A percentile compares a stretch with the other conserved stretches of the same genome.
Evolutionary conservation across 202 grass and related monocot genomes (phyloP).

Genomic region (Zoysia matrella): DNA sequence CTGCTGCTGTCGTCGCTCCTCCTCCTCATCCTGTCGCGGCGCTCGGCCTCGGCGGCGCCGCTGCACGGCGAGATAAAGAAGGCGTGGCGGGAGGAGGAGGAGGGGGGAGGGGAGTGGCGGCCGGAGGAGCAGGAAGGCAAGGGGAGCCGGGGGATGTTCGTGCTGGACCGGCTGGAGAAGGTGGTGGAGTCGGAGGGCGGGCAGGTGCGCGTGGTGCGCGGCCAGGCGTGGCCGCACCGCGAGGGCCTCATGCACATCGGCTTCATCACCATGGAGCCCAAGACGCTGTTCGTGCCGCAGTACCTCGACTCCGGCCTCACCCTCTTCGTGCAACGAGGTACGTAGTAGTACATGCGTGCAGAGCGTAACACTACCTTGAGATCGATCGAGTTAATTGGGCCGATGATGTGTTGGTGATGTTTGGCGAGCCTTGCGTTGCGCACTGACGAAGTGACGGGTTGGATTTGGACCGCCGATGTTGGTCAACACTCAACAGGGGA

Average conservation of each 20-base stretch:
- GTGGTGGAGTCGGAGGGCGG: slow-evolving; percentile 82
- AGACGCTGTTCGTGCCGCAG: slow-evolving; percentile 87
- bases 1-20: slow-evolving; percentile 40
- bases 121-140: slow-evolving; percentile 26
- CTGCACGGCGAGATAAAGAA: slow-evolving; percentile 1
- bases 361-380: too few species aligned
- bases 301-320: slow-evolving; percentile 74
- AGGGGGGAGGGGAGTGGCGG: slow-evolving; percentile 43
- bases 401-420: too few species aligned
- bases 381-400: too few species aligned
- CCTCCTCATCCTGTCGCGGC: slow-evolving; percentile 35
- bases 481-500: too few species aligned
- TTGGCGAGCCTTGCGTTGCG: too few species aligned
- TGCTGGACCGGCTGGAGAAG: slow-evolving; percentile 75
- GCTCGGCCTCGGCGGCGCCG: slow-evolving; percentile 29
- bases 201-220: slow-evolving; percentile 65
- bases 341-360: too few species aligned
- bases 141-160: slow-evolving; percentile 51
- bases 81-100: slow-evolving; percentile 18
- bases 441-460: too few species aligned
- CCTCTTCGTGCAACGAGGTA: slow-evolving; percentile 72
- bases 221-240: slow-evolving; percentile 36
- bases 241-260: slow-evolving; percentile 69
- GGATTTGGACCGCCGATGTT: too few species aligned
- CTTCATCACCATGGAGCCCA: slow-evolving; percentile 89